These are phyloP conservation scores for Nicotiana otophora DNA, from an alignment of 257 asterid species.

Conservation along the genomic window DNA sequence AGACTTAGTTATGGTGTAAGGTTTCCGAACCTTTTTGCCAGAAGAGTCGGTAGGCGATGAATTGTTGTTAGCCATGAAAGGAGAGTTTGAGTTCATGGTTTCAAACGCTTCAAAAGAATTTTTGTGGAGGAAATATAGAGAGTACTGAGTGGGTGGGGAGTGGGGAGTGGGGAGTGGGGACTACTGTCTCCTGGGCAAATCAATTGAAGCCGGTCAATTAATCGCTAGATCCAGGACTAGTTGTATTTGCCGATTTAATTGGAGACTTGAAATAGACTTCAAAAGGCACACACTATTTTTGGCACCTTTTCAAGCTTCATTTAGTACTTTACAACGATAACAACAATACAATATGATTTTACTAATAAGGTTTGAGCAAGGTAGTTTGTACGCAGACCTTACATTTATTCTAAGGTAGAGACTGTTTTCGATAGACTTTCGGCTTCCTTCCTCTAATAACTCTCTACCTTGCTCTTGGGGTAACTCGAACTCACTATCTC, in stretches of 20 bases:
- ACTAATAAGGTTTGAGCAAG: too few species aligned
- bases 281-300: background rate
- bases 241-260: constrained; percentile 2
- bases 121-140: background rate
- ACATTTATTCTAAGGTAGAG: too few species aligned
- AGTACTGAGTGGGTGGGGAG: constrained; percentile 11
- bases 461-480: too few species aligned
- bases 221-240: constrained; percentile 10
- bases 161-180: constrained; percentile 2
- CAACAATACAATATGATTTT: too few species aligned
- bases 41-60: constrained; percentile 31
- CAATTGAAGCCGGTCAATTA: constrained; percentile 26
- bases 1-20: constrained; percentile 86
- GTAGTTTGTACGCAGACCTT: too few species aligned
- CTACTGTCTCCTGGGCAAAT: background rate
- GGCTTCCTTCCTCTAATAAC: too few species aligned
- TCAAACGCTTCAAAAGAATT: background rate
- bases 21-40: constrained; percentile 67
- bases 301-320: background rate
- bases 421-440: too few species aligned
- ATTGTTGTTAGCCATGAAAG: constrained; percentile 17
- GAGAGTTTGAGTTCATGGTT: constrained; percentile 39
- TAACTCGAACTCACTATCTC: too few species aligned
- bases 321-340: too few species aligned
- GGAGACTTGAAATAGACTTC: background rate